A percentile compares a stretch with the other conserved stretches of the same genome.
phyloP scores from a whole-genome alignment of 805 yeast species.

The Kazachstania africana region DNA sequence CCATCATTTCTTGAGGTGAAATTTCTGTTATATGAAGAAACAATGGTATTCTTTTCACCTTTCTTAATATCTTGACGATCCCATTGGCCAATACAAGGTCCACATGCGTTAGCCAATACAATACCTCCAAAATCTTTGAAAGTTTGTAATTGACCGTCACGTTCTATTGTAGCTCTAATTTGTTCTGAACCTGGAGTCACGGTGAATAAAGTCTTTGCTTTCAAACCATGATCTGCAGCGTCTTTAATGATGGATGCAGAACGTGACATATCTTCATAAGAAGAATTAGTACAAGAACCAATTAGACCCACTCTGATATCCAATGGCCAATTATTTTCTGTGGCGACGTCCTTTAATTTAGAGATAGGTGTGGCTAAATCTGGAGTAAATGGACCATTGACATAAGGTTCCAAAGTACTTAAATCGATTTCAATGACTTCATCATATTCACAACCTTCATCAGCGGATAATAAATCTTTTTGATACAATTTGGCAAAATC shows the following conservation, averaged over 20 bases:
- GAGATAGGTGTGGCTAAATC: constrained; percentile 95
- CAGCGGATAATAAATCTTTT: constrained; percentile 66
- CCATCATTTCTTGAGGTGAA: constrained; percentile 97
- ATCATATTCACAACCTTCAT: constrained; percentile 88
- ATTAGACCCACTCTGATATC: constrained; percentile 89
- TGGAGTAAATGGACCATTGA: constrained; percentile 97
- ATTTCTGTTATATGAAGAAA: constrained; percentile 95
- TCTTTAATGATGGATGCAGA: constrained; percentile 86
- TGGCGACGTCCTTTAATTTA: constrained; percentile 71
- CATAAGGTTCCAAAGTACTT: constrained; percentile 83
- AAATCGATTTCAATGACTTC: constrained; percentile 85
- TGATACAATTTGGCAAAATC: constrained; percentile 66
- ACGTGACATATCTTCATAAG: constrained; percentile 96
- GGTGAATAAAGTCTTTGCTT: constrained; percentile 82
- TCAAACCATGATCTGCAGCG: constrained; percentile 83
- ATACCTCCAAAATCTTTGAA: constrained; percentile 88
- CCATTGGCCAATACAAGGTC: constrained; percentile 99
- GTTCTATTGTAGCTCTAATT: constrained; percentile 93
- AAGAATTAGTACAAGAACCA: constrained; percentile 98
- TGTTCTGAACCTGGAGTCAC: constrained; percentile 98
- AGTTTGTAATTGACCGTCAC: constrained; percentile 85
- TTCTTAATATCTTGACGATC: constrained; percentile 86
- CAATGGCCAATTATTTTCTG: constrained; percentile 82
- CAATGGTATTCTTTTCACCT: constrained; percentile 93
- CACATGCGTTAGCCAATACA: constrained; percentile 96